Evolutionary conservation across 306 rosid species (phyloP).

Genomic region (Abrus precatorius): DNA sequence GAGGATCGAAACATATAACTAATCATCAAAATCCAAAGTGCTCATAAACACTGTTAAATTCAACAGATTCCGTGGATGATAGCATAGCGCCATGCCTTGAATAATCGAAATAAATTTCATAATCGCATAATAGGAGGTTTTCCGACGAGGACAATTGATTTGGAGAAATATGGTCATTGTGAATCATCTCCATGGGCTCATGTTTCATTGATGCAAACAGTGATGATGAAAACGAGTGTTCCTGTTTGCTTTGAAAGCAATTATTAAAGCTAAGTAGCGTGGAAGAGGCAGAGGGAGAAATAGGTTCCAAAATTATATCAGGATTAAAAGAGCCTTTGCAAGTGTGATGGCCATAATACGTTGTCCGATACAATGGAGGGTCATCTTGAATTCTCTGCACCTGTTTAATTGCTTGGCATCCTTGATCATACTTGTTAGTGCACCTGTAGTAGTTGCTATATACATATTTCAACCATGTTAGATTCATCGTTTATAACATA

Average conservation of each 20-base stretch:
- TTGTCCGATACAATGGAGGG: slow-evolving; percentile 57
- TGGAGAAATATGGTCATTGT: not conserved
- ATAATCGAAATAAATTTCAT: not conserved
- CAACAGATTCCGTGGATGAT: slow-evolving; percentile 2
- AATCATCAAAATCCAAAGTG: slow-evolving; percentile 14
- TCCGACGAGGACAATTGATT: not conserved
- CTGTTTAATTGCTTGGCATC: slow-evolving; percentile 70
- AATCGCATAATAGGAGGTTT: not conserved
- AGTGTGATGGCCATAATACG: slow-evolving; percentile 57
- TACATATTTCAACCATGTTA: not conserved
- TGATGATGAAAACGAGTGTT: slow-evolving; percentile 6
- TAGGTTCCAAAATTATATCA: slow-evolving; percentile 40
- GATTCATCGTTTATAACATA: not conserved
- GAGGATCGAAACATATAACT: not conserved
- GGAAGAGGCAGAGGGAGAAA: slow-evolving; percentile 15
- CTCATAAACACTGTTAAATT: slow-evolving; percentile 2
- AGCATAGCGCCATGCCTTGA: not conserved
- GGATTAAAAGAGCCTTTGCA: slow-evolving; percentile 53
- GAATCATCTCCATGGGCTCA: slow-evolving; percentile 16
- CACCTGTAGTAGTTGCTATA: slow-evolving; percentile 72
- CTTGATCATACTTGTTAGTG: slow-evolving; percentile 64
- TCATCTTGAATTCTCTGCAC: slow-evolving; percentile 62
- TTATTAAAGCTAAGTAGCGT: slow-evolving; percentile 37
- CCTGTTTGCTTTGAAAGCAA: not conserved
- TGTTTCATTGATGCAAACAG: not conserved